These are phyloP conservation scores for Linnemannia zychae DNA, from an alignment of 192 early-diverging fungal species.

Conservation along the genomic window DNA sequence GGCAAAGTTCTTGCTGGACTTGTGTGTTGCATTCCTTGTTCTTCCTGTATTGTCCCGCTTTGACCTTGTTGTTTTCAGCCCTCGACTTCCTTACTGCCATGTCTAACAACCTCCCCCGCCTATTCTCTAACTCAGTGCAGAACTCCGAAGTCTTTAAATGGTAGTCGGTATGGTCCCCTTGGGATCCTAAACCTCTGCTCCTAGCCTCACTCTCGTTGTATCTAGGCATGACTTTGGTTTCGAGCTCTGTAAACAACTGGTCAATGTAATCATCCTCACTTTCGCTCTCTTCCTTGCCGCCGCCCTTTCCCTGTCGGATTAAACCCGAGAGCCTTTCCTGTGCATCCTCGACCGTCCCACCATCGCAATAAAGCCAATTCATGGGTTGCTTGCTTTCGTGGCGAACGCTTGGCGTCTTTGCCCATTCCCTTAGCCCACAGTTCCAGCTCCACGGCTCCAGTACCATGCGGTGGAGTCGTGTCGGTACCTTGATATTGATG, in stretches of 20 bases:
- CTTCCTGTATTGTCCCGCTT: background rate
- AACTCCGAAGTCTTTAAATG: too few relatives aligned
- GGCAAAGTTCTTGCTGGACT: slow-evolving; percentile 1
- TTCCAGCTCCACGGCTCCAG: background rate
- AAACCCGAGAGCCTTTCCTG: background rate
- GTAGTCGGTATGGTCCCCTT: too few relatives aligned
- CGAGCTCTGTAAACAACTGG: too few relatives aligned
- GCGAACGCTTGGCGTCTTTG: too few relatives aligned
- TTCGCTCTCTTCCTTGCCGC: background rate
- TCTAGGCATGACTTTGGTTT: too few relatives aligned
- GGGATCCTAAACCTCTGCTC: background rate
- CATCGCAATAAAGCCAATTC: too few relatives aligned
- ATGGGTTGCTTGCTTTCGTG: too few relatives aligned
- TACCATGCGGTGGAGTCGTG: too few relatives aligned
- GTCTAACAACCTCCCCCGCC: too few relatives aligned
- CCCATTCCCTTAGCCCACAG: background rate
- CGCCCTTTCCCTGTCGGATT: background rate
- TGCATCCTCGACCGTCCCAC: background rate
- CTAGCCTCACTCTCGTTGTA: background rate
- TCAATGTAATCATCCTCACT: background rate
- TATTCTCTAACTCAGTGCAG: background rate
- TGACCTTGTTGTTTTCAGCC: background rate
- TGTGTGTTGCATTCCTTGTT: background rate
- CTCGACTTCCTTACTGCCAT: background rate
- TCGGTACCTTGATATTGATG: background rate